Conservation (phyloP, 441 rosid genomes). For the Populus hybrid region DNA sequence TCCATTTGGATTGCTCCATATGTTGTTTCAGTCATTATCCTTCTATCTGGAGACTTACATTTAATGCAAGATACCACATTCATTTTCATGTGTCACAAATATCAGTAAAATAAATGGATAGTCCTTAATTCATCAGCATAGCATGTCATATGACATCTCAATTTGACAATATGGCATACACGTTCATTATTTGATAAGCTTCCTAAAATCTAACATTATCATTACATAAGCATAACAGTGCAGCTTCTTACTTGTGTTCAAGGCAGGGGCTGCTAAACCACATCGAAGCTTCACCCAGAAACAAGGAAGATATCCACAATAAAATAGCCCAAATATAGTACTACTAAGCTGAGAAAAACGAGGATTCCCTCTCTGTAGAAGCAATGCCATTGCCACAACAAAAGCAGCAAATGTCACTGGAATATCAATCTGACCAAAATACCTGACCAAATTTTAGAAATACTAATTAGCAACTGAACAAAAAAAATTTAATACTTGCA, state of each 20-base stretch:
- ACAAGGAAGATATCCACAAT: conserved; percentile 94
- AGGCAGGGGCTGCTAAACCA: conserved; percentile 81
- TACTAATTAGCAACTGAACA: conserved; percentile 13
- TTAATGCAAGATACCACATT: not conserved
- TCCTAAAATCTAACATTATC: not conserved
- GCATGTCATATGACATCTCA: not conserved
- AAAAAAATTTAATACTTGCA: not conserved
- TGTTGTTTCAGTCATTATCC: not conserved
- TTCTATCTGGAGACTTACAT: not conserved
- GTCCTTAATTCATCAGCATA: not conserved
- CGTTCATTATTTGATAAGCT: not conserved
- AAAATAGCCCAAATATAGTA: conserved; percentile 86
- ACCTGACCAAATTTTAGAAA: conserved; percentile 47
- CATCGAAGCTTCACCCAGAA: conserved; percentile 98
- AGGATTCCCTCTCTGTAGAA: conserved; percentile 84
- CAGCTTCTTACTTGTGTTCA: conserved; percentile 68
- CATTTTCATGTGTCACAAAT: not conserved
- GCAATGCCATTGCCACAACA: conserved; percentile 73
- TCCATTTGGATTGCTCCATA: not conserved
- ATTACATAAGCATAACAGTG: conserved; percentile 1
- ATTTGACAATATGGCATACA: not conserved
- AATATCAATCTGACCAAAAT: conserved; percentile 77
- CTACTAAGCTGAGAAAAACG: conserved; percentile 96
- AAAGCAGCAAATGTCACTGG: conserved; percentile 81
- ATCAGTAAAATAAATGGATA: not conserved